Conservation (phyloP, 805 yeast species). For the Metschnikowia shivogae region DNA sequence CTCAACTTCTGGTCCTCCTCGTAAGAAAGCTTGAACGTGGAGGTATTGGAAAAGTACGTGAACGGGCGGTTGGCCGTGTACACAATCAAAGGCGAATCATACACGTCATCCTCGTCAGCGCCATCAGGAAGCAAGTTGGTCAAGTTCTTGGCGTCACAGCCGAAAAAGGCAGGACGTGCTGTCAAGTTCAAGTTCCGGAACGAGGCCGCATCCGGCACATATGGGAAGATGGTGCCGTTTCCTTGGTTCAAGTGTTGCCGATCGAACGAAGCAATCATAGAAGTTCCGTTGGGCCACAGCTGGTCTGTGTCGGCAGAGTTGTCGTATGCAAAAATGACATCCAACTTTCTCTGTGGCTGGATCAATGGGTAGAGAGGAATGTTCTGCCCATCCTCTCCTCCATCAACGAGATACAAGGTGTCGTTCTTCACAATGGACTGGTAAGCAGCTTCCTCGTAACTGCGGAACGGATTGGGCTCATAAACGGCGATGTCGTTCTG, state of each 20-base stretch:
- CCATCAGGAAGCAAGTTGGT: slow-evolving; percentile 17
- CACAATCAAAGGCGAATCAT: slow-evolving; percentile 23
- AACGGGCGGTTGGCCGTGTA: slow-evolving; percentile 31
- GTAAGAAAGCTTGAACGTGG: slow-evolving; percentile 27
- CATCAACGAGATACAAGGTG: slow-evolving; percentile 37
- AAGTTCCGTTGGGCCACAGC: slow-evolving; percentile 44
- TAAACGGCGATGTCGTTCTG: slow-evolving; percentile 38
- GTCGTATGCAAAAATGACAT: slow-evolving; percentile 40
- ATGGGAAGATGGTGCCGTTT: slow-evolving; percentile 24
- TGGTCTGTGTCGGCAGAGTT: slow-evolving; percentile 29
- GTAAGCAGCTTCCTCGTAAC: slow-evolving; percentile 18
- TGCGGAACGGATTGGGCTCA: slow-evolving; percentile 37
- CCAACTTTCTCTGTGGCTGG: slow-evolving; percentile 33
- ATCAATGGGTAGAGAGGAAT: slow-evolving; percentile 40
- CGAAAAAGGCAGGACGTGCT: slow-evolving; percentile 25
- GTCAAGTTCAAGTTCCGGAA: slow-evolving; percentile 21
- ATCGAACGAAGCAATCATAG: slow-evolving; percentile 31
- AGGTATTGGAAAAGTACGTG: slow-evolving; percentile 24
- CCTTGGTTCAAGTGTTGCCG: slow-evolving; percentile 27
- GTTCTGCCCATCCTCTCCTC: slow-evolving; percentile 42
- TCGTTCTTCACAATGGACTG: slow-evolving; percentile 23
- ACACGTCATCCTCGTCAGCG: slow-evolving; percentile 12
- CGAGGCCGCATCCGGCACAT: slow-evolving; percentile 21
- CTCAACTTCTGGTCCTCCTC: slow-evolving; percentile 21
- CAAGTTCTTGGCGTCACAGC: slow-evolving; percentile 25